These are phyloP conservation scores for Colletotrichum plurivorum DNA, from an alignment of 2,329 filamentous ascomycete species.

Conservation along the genomic window DNA sequence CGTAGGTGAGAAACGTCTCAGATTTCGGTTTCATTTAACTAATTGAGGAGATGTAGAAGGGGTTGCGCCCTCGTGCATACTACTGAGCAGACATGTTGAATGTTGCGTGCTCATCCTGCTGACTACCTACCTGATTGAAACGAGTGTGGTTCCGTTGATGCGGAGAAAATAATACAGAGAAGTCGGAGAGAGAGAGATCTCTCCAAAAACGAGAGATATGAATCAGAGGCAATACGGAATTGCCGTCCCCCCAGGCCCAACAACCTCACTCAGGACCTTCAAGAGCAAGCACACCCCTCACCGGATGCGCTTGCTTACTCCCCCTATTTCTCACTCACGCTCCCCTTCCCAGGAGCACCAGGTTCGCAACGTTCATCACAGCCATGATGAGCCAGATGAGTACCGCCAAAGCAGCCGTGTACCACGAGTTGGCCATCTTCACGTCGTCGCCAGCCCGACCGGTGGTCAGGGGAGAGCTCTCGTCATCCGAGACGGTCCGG, in stretches of 20 bases:
- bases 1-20: no score
- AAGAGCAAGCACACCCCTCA: conserved; percentile 26
- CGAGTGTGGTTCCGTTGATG: no score
- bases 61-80: not conserved
- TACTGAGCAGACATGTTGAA: not conserved
- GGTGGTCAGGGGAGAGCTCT: conserved; percentile 26
- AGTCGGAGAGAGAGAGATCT: not conserved
- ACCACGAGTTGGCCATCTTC: conserved; percentile 82
- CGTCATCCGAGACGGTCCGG: conserved; percentile 47
- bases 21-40: no score
- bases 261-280: not conserved
- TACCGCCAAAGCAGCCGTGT: conserved; percentile 67
- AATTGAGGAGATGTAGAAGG: not conserved
- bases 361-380: conserved; percentile 83
- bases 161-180: not conserved
- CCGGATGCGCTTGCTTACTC: conserved; percentile 2
- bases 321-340: conserved; percentile 8
- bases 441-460: conserved; percentile 48
- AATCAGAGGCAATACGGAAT: not conserved
- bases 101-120: not conserved
- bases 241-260: not conserved
- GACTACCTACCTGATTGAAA: not conserved
- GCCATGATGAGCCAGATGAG: conserved; percentile 82
- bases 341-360: conserved; percentile 71
- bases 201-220: not conserved